Conservation (phyloP, 2,329 filamentous ascomycete species). For the Ilyonectria mors-panacis region DNA sequence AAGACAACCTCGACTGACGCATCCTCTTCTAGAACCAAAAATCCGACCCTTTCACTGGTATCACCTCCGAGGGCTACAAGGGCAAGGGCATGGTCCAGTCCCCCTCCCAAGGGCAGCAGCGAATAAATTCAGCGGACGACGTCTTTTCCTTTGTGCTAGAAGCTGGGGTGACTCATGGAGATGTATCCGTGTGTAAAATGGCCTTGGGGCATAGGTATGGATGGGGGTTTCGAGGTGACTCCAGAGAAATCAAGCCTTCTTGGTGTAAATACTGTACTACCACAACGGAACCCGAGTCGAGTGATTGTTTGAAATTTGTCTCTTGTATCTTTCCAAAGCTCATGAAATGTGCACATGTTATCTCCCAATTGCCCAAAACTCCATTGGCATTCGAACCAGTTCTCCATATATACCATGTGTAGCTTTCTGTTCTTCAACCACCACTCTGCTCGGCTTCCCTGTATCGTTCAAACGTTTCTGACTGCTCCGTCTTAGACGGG, state of each 20-base stretch:
- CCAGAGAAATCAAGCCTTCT: constrained; percentile 47
- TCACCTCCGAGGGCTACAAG: constrained; percentile 83
- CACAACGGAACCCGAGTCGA: constrained; percentile 56
- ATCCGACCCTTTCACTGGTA: constrained; percentile 88
- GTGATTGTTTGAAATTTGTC: constrained; percentile 49
- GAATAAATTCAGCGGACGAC: constrained; percentile 54
- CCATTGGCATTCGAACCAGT: constrained; percentile 31
- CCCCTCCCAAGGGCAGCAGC: constrained; percentile 64
- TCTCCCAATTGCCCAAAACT: constrained; percentile 32
- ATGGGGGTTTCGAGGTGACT: constrained; percentile 51
- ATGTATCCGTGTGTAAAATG: constrained; percentile 56
- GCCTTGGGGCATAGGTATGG: constrained; percentile 48
- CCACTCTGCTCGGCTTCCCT: constrained; percentile 65
- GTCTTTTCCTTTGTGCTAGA: constrained; percentile 55
- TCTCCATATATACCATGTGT: constrained; percentile 28
- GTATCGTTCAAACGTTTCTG: constrained; percentile 57
- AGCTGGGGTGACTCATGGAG: constrained; percentile 50
- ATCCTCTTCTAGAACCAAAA: constrained; percentile 77
- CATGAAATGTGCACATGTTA: constrained; percentile 31
- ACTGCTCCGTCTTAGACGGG: constrained; percentile 33
- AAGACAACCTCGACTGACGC: constrained; percentile 32
- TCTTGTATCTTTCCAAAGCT: constrained; percentile 34
- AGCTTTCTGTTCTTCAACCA: constrained; percentile 51
- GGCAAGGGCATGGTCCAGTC: constrained; percentile 87
- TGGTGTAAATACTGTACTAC: constrained; percentile 63